Evolutionary conservation across 176 grass and related monocot genomes (phyloP), one percentile per base, ranked within the genome.

Genomic region (Olyra latifolia): DNA sequence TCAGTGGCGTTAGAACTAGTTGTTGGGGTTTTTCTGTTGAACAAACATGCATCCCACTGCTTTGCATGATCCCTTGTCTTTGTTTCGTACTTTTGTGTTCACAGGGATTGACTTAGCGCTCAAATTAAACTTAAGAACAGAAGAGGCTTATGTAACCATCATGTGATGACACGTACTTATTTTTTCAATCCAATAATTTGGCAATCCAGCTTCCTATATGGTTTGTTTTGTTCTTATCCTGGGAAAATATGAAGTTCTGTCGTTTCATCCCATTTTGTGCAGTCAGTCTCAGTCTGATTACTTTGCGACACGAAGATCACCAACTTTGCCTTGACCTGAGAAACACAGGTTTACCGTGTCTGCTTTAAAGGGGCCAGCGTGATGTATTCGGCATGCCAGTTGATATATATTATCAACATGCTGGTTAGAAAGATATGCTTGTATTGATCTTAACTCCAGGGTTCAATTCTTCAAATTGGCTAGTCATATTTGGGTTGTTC

Each of bases 151-250:
- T 78, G 57, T 75, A 55, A 40, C 61, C 60, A 69, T 70, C 50
- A 62, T 22, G 14, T 69, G 43, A 61, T 63, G 32, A 70, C 22
- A 80, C 3, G 0, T 57, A 60, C 29, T 28, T 78, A 5, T 1
- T 43, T 73, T 60, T 30, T 60, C 3, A 42, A 25, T 49, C 39
- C 29, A 89, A 85, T 81, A 85, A 84, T 48, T 74, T 69, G 13
- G 17, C 12, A 45, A 44, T 60, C 7, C 32, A 49, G 43, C 9
- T 79, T 83, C 10, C 7, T 10, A 11, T 58, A 15, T 3, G 11
- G 28, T 6, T 22, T 59, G 8, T 30, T 66, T 79, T 78, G 12
- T 7, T 14, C 15, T 39, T 59, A 59, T 49, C 25, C 48, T 53
- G 5, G 6, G 72, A 7, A 20, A 52, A 23, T n/a, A 17, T 45